phyloP scores from a whole-genome alignment of 352 stramenopile species.

The Sclerospora graminicola region DNA sequence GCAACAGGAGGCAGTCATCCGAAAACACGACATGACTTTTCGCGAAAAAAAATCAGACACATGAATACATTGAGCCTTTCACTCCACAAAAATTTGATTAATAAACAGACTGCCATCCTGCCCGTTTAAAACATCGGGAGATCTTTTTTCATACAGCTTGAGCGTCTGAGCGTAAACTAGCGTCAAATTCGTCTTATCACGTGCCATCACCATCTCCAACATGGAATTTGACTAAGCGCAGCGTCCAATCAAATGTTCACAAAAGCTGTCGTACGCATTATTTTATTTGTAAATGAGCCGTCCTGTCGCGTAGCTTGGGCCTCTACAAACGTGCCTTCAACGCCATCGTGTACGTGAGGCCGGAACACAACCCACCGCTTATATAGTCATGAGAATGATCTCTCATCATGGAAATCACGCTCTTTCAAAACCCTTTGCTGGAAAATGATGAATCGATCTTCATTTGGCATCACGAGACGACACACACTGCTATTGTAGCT shows the following conservation, averaged over 20 bases:
- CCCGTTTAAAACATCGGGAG: conserved; percentile 61
- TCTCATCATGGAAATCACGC: conserved; percentile 70
- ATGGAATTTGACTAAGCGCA: conserved; percentile 79
- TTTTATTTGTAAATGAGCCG: too few relatives aligned
- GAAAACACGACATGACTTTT: not conserved
- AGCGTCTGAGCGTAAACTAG: too few relatives aligned
- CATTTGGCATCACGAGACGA: too few relatives aligned
- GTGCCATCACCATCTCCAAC: conserved; percentile 76
- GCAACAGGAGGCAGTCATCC: too few relatives aligned
- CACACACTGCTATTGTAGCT: conserved; percentile 83
- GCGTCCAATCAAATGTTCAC: conserved; percentile 77
- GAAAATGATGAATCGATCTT: conserved; percentile 69
- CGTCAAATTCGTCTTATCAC: conserved; percentile 60
- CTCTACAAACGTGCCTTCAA: too few relatives aligned
- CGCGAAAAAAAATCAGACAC: conserved; percentile 6
- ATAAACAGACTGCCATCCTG: not conserved
- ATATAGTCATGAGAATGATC: conserved; percentile 73
- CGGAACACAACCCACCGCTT: too few relatives aligned
- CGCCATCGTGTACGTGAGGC: too few relatives aligned
- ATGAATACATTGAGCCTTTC: not conserved
- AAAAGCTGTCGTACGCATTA: too few relatives aligned
- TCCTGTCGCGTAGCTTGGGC: too few relatives aligned
- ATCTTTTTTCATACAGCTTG: conserved; percentile 78
- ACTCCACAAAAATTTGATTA: not conserved
- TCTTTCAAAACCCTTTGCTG: conserved; percentile 79